Percentiles rank a stretch among this genome's conserved stretches.
Conservation (phyloP, 805 yeast genomes). For the Lachancea mirantina region DNA sequence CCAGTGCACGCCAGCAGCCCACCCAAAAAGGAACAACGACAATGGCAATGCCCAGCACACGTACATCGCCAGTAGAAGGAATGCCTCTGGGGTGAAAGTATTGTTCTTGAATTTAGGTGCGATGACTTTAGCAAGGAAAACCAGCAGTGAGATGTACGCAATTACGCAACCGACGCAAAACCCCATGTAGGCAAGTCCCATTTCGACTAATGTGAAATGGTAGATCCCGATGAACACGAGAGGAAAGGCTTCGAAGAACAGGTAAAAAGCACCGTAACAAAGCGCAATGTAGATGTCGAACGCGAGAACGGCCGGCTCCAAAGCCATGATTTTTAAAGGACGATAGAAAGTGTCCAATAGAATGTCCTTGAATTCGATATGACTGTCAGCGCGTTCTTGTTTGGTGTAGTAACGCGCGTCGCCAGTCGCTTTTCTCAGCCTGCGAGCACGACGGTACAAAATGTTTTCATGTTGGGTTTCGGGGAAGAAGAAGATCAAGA, state of each 20-base stretch:
- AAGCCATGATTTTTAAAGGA: constrained; percentile 42
- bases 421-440: constrained; percentile 45
- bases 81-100: constrained; percentile 36
- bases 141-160: constrained; percentile 31
- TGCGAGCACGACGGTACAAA: constrained; percentile 40
- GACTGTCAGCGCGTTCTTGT: constrained; percentile 32
- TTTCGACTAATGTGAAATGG: constrained; percentile 41
- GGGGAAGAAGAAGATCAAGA: constrained; percentile 38
- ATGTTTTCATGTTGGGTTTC: constrained; percentile 43
- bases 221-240: constrained; percentile 41
- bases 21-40: constrained; percentile 43
- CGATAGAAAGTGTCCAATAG: constrained; percentile 36
- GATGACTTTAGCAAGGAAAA: constrained; percentile 23
- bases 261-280: constrained; percentile 45
- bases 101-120: constrained; percentile 24
- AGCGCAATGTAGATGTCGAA: constrained; percentile 46
- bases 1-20: constrained; percentile 48
- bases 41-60: constrained; percentile 39
- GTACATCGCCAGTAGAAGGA: constrained; percentile 35
- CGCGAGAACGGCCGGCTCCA: constrained; percentile 52
- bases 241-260: constrained; percentile 59
- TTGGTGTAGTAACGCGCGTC: constrained; percentile 38
- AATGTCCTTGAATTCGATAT: constrained; percentile 16
- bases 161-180: constrained; percentile 40
- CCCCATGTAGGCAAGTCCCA: constrained; percentile 42